Base-by-base conservation (phyloP, 768 basidiomycete genomes). In the Lentinula raphanica region DNA sequence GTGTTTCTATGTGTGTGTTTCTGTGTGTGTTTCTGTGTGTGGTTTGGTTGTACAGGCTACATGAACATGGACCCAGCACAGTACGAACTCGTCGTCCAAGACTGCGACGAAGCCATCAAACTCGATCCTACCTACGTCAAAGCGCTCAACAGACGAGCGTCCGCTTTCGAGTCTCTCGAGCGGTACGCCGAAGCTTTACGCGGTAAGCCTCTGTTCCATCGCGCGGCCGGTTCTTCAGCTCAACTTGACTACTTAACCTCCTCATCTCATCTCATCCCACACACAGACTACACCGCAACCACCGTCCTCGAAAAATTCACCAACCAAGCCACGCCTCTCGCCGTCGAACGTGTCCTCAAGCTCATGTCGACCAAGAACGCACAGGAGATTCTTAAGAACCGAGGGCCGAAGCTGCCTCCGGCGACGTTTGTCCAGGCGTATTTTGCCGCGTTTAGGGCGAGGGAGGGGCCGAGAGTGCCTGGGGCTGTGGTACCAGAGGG, bases 251-350 rank as follows among this genome's bases (percentile, higher is more conserved):
- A 27, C 2, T 25, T 31, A 21, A 42, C 2, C 46, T 12, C 42
- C 27, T 39, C 17, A 21, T 3, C 5, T 39, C 35, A 21, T 31
- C 11, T 3, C 62, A n/a, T n/a, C n/a, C n/a, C n/a, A n/a, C n/a
- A n/a, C n/a, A n/a, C n/a, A 94, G 96, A 99, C 71, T 98, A 87
- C 77, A 98, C 96, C 0, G 92, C 96, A n/a, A 87, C 91, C 0
- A 94, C 95, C 15, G 96, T 99, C 62, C 81, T 99, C 40, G 93
- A 95, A 71, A 86, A 88, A 66, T 97, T 98, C 84, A 80, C 87
- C 68, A 93, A 95, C 66, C 84, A 90, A 61, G 64, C 75, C 0
- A 88, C 94, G 1, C 84, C 89, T 3, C 79, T 85, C 54, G 77
- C 90, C 0, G 93, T 98, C 7, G 97, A 98, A 69, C 85, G 94